A percentile compares a stretch with the other conserved stretches of the same genome.
Evolutionary conservation across 257 asterid species (phyloP).

Genomic region (Solanum paucissectum): DNA sequence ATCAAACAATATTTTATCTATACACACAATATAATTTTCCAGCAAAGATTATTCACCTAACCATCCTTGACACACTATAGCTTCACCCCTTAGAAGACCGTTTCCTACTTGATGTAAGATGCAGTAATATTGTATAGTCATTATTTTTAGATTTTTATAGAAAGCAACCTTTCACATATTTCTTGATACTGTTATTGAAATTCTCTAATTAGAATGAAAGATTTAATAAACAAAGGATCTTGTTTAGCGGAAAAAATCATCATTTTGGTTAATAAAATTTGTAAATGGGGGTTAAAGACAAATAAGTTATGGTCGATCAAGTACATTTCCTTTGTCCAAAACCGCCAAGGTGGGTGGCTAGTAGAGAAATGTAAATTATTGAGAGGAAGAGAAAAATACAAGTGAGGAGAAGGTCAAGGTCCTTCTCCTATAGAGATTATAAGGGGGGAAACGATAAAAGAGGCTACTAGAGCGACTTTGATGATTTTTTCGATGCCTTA

Average conservation of each 20-base stretch:
- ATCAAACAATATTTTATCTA: no score
- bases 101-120: background rate
- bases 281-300: background rate
- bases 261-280: no score
- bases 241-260: no score
- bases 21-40: no score
- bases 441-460: no score
- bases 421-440: no score
- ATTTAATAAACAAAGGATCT: background rate
- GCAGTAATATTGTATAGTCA: background rate
- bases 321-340: background rate
- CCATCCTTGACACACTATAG: no score
- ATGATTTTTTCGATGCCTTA: background rate
- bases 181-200: background rate
- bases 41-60: no score
- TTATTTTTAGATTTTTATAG: background rate
- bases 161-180: background rate
- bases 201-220: background rate
- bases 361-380: no score
- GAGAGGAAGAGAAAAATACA: background rate
- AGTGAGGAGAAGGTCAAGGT: background rate
- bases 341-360: background rate
- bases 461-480: background rate
- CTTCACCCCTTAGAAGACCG: no score
- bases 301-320: background rate